These are phyloP conservation scores for Cystobasidium pallidum DNA, from an alignment of 1,284 basidiomycete species.

Conservation along the genomic window DNA sequence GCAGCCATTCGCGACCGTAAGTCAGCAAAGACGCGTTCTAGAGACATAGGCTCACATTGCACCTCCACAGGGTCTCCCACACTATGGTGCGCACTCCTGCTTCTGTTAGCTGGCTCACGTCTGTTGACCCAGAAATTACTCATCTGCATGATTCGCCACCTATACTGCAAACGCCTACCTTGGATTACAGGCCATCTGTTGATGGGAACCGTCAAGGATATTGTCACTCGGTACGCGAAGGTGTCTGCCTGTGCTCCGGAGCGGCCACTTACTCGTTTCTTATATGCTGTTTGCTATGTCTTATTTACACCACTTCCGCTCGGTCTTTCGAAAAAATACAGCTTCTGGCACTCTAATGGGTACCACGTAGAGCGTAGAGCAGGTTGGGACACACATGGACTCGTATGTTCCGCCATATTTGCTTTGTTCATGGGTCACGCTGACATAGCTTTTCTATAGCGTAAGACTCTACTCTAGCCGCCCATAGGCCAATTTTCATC, in stretches of 20 bases:
- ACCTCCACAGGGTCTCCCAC: slow-evolving; percentile 86
- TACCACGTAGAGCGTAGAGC: slow-evolving; percentile 93
- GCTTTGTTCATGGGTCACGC: no score
- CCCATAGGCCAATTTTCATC: no score
- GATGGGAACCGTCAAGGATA: slow-evolving; percentile 75
- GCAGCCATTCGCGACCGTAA: slow-evolving; percentile 41
- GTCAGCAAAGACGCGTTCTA: background rate
- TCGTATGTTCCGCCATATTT: background rate
- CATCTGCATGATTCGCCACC: slow-evolving; percentile 14
- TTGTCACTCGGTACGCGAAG: slow-evolving; percentile 49
- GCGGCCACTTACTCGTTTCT: slow-evolving; percentile 81
- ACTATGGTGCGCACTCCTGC: slow-evolving; percentile 70
- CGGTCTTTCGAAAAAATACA: background rate
- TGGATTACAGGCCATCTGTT: slow-evolving; percentile 66
- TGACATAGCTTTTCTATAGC: no score
- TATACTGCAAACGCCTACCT: slow-evolving; percentile 48
- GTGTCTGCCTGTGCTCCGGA: background rate
- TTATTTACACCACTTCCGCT: no score
- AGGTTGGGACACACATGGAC: slow-evolving; percentile 92
- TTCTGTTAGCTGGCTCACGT: slow-evolving; percentile 55
- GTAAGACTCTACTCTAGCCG: no score
- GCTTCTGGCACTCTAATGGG: slow-evolving; percentile 80
- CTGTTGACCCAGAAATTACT: background rate
- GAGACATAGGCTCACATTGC: slow-evolving; percentile 60
- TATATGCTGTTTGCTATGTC: no score